These are phyloP conservation scores for Microbotryum silenes-acaulis DNA, from an alignment of 1,284 basidiomycete genomes.

Conservation along the genomic window DNA sequence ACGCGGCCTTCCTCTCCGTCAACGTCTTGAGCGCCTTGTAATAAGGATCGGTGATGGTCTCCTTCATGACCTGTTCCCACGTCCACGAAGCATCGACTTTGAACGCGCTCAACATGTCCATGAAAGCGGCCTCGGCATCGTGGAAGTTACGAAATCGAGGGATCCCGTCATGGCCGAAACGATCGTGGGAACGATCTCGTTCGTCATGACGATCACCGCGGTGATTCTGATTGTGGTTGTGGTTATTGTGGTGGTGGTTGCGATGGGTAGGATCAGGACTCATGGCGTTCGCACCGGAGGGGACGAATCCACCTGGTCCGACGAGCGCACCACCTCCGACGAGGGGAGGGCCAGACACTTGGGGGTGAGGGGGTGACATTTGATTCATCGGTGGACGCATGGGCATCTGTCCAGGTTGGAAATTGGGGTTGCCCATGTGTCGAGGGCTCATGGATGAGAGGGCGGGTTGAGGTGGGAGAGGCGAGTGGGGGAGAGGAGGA, in stretches of 20 bases:
- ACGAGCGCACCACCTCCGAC: constrained; percentile 26
- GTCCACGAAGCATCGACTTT: constrained; percentile 87
- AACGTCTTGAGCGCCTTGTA: constrained; percentile 91
- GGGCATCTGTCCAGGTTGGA: constrained; percentile 8
- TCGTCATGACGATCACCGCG: constrained; percentile 17
- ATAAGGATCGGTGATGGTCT: constrained; percentile 93
- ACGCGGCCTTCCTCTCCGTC: constrained; percentile 87
- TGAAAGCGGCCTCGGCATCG: constrained; percentile 90
- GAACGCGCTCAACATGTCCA: constrained; percentile 74
- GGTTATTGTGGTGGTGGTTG: constrained; percentile 7
- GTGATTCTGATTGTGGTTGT: constrained; percentile 11
- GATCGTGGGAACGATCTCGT: constrained; percentile 1
- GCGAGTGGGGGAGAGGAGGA: constrained; percentile 7
- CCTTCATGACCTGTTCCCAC: constrained; percentile 97
- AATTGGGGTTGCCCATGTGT: constrained; percentile 1
- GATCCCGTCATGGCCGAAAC: constrained; percentile 57
- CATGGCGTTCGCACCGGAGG: constrained; percentile 12
- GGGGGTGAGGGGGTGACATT: constrained; percentile 16
- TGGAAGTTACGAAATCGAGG: constrained; percentile 77
- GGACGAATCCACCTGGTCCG: constrained; percentile 24
- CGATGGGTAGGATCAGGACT: constrained; percentile 13
- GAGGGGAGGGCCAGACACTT: neutral
- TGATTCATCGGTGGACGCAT: neutral
- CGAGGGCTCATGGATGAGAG: constrained; percentile 4
- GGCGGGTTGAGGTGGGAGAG: constrained; percentile 6